phyloP scores from a whole-genome alignment of 257 asterid species.

The Lycium ferocissimum region DNA sequence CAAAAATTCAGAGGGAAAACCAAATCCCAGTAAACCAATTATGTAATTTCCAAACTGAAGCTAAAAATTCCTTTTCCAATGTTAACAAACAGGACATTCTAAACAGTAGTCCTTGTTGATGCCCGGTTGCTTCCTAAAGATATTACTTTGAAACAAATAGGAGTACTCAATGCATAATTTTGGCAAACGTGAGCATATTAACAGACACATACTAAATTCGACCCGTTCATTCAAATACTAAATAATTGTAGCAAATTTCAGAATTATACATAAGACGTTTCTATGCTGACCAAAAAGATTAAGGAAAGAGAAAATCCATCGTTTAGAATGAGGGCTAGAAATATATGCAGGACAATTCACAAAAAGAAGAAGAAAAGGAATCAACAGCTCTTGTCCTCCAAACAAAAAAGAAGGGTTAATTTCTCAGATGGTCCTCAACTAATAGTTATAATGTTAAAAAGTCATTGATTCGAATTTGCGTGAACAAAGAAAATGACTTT shows the following conservation, averaged over 20 bases:
- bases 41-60: background rate
- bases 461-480: too few relatives aligned
- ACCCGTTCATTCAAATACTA: background rate
- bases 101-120: background rate
- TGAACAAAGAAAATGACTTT: too few relatives aligned
- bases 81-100: background rate
- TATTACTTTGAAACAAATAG: background rate
- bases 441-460: too few relatives aligned
- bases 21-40: background rate
- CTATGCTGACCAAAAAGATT: too few relatives aligned
- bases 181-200: background rate
- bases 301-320: background rate
- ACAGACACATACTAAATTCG: background rate
- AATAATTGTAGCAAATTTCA: background rate
- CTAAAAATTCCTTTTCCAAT: background rate
- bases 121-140: background rate
- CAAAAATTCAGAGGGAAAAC: background rate
- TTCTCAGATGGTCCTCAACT: too few relatives aligned
- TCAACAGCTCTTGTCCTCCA: too few relatives aligned
- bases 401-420: too few relatives aligned
- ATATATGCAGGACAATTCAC: too few relatives aligned
- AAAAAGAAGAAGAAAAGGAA: too few relatives aligned
- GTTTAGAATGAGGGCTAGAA: background rate
- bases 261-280: too few relatives aligned
- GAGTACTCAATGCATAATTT: background rate